Conservation (phyloP, 2,329 filamentous ascomycete genomes). For the Blastomyces gilchristii region DNA sequence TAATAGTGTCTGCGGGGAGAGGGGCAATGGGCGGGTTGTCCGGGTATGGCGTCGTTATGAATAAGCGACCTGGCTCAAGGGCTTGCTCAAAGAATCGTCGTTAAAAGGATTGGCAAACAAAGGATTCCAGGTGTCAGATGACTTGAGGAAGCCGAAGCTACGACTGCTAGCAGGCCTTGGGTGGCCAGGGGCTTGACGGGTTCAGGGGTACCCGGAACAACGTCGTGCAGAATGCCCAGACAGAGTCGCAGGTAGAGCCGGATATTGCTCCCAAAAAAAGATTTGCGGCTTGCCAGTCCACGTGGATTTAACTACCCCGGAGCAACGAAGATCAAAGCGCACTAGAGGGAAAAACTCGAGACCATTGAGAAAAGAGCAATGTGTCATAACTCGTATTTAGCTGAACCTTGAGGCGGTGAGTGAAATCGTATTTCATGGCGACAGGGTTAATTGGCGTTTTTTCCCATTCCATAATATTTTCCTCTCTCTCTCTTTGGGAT, state of each 20-base stretch:
- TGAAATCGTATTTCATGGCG: not conserved
- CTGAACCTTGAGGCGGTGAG: not conserved
- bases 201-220: conserved; percentile 1
- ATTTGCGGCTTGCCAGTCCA: not conserved
- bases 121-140: not conserved
- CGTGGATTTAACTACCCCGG: not conserved
- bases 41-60: not conserved
- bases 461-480: not conserved
- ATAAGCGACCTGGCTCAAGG: not conserved
- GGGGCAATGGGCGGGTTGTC: not conserved
- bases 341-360: not conserved
- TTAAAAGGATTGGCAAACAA: not conserved
- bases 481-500: not conserved
- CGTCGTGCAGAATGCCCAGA: not conserved
- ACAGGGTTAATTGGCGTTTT: not conserved
- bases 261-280: not conserved
- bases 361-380: too few relatives aligned
- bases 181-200: not conserved
- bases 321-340: not conserved
- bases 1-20: not conserved
- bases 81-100: not conserved
- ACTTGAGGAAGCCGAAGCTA: not conserved
- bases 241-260: not conserved
- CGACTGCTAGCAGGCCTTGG: not conserved
- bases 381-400: not conserved